A percentile compares a stretch with the other conserved stretches of the same genome.
These are phyloP conservation scores for Tolypocladium pustulatum DNA, from an alignment of 2,329 filamentous ascomycete genomes.

Conservation along the genomic window DNA sequence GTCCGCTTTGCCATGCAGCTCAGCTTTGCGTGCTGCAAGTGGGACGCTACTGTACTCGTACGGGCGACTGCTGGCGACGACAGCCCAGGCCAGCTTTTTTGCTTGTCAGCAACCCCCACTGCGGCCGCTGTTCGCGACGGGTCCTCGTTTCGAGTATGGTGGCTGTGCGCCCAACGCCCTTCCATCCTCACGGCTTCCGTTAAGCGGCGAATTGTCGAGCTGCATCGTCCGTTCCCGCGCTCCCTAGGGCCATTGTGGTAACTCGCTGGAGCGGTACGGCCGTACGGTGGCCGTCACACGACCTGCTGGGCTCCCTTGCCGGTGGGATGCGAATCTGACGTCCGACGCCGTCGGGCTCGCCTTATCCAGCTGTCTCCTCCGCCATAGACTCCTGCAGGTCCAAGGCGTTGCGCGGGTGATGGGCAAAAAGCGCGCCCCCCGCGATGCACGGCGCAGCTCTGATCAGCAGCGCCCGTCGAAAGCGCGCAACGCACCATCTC, in stretches of 20 bases:
- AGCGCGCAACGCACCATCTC: neutral
- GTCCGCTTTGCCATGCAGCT: constrained; percentile 3
- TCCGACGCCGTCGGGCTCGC: too few species aligned
- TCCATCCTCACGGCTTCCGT: neutral
- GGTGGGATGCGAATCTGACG: neutral
- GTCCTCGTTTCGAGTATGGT: neutral
- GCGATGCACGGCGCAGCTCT: neutral
- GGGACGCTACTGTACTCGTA: neutral
- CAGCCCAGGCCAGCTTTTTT: neutral
- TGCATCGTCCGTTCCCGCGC: neutral
- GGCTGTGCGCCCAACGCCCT: neutral
- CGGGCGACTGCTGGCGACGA: neutral
- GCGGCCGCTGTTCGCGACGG: neutral
- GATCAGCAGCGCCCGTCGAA: too few species aligned
- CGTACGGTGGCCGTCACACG: neutral
- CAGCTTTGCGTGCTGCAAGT: neutral
- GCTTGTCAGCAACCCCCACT: neutral
- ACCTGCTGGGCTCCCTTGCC: neutral
- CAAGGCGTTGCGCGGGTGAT: neutral
- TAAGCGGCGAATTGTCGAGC: neutral
- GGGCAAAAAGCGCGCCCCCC: neutral
- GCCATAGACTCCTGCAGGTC: neutral
- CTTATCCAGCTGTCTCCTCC: too few species aligned
- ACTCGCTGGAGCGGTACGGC: neutral
- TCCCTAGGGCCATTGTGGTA: neutral